phyloP scores from a whole-genome alignment of 805 yeast genomes.

The Starmerella ratchasimensis region DNA sequence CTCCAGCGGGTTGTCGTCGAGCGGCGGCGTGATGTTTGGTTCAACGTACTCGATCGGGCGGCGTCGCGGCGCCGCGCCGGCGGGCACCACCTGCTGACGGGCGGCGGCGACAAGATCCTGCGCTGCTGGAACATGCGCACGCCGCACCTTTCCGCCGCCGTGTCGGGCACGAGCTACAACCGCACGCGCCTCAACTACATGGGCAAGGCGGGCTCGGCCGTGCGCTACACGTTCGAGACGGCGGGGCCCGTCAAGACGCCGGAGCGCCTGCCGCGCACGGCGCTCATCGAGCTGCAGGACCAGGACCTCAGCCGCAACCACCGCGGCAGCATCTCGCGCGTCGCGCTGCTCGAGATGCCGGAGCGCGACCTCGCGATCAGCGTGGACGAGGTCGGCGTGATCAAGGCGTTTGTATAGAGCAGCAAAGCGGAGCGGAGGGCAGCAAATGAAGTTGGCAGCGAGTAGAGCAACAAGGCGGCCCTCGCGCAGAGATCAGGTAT shows the following conservation, averaged over 20 bases:
- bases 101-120: slow-evolving; percentile 24
- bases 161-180: slow-evolving; percentile 26
- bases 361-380: slow-evolving; percentile 42
- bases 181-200: slow-evolving; percentile 23
- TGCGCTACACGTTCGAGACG: slow-evolving; percentile 32
- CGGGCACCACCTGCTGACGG: slow-evolving; percentile 18
- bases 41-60: no score
- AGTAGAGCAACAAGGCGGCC: no score
- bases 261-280: slow-evolving; percentile 28
- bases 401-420: slow-evolving; percentile 35
- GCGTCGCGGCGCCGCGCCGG: no score
- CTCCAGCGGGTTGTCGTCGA: no score
- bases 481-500: no score
- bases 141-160: slow-evolving; percentile 24
- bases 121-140: slow-evolving; percentile 28
- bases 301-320: slow-evolving; percentile 34
- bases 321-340: slow-evolving; percentile 33
- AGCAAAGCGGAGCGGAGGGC: background rate
- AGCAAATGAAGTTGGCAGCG: background rate
- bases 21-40: no score
- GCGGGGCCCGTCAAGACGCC: slow-evolving; percentile 12
- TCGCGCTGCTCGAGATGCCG: slow-evolving; percentile 27
- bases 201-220: slow-evolving; percentile 24
- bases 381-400: slow-evolving; percentile 52
- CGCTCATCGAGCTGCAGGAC: slow-evolving; percentile 33